Evolutionary conservation across 495 filamentous ascomycete species (phyloP).

Genomic region (Polyplosphaeria fusca): DNA sequence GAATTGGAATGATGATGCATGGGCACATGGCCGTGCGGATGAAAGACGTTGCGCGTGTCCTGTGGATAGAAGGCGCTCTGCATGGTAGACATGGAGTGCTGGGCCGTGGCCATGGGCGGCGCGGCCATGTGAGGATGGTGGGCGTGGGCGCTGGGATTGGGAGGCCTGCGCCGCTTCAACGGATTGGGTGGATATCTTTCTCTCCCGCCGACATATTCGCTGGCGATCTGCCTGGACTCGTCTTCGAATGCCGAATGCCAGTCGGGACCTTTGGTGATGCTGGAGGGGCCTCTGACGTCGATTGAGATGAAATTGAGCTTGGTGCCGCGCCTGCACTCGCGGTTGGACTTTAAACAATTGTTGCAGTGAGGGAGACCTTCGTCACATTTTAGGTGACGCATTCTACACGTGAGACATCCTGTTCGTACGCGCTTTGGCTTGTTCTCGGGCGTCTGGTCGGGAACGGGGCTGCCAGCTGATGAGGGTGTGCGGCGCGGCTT

Average conservation of each 20-base stretch:
- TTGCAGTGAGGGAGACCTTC: slow-evolving; percentile 74
- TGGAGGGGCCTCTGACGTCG: slow-evolving; percentile 66
- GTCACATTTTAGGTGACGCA: slow-evolving; percentile 72
- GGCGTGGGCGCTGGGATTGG: slow-evolving; percentile 37
- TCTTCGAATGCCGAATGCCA: slow-evolving; percentile 80
- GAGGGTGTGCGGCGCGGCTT: no score
- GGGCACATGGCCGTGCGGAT: slow-evolving; percentile 32
- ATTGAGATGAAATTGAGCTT: slow-evolving; percentile 92
- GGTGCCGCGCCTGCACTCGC: slow-evolving; percentile 81
- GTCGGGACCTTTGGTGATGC: slow-evolving; percentile 57
- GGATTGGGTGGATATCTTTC: slow-evolving; percentile 56
- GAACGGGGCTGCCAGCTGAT: no score
- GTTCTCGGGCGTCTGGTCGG: no score
- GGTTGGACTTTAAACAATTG: slow-evolving; percentile 86
- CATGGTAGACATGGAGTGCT: slow-evolving; percentile 47
- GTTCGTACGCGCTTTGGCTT: slow-evolving; percentile 44
- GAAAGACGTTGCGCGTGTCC: slow-evolving; percentile 33
- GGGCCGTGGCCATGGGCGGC: slow-evolving; percentile 36
- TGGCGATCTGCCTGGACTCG: slow-evolving; percentile 86
- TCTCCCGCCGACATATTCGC: slow-evolving; percentile 82
- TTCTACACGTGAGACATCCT: slow-evolving; percentile 45
- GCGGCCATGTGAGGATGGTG: slow-evolving; percentile 38
- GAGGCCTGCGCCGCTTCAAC: slow-evolving; percentile 35
- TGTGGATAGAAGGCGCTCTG: slow-evolving; percentile 38
- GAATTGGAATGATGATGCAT: slow-evolving; percentile 28